A percentile compares a stretch with the other conserved stretches of the same genome.
These are phyloP conservation scores for Eucalyptus pauciflora DNA, from an alignment of 345 rosid species.

Conservation along the genomic window DNA sequence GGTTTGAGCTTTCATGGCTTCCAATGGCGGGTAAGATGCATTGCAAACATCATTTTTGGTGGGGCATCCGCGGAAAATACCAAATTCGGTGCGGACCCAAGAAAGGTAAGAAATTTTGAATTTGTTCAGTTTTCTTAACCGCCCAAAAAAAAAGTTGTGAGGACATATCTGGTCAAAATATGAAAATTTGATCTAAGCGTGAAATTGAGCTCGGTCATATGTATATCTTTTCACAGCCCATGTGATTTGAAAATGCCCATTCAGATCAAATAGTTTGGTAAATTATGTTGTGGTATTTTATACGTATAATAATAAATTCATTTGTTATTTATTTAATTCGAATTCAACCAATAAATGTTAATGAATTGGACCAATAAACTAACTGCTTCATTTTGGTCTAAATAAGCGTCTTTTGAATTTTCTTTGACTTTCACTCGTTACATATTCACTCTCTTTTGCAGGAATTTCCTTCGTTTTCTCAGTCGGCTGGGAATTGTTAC, in stretches of 20 bases:
- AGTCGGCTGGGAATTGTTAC: too few species aligned
- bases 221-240: neutral
- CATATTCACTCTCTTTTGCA: too few species aligned
- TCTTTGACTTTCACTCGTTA: too few species aligned
- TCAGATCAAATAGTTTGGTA: neutral
- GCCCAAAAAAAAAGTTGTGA: accelerated
- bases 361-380: too few species aligned
- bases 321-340: neutral
- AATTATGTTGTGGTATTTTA: neutral
- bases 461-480: too few species aligned
- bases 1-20: neutral
- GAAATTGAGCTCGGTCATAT: neutral
- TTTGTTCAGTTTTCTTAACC: neutral
- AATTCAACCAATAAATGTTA: too few species aligned
- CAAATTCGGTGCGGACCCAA: neutral
- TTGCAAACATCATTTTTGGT: neutral
- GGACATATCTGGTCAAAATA: neutral
- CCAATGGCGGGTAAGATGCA: accelerated
- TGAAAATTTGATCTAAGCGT: neutral
- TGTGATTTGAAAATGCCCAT: neutral
- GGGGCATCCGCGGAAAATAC: neutral
- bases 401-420: too few species aligned
- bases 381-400: too few species aligned
- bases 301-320: neutral
- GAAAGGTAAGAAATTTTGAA: neutral